A percentile compares a stretch with the other conserved stretches of the same genome.
Evolutionary conservation across 139 green algal genomes (phyloP).

Genomic region (Helicosporidium sp.): DNA sequence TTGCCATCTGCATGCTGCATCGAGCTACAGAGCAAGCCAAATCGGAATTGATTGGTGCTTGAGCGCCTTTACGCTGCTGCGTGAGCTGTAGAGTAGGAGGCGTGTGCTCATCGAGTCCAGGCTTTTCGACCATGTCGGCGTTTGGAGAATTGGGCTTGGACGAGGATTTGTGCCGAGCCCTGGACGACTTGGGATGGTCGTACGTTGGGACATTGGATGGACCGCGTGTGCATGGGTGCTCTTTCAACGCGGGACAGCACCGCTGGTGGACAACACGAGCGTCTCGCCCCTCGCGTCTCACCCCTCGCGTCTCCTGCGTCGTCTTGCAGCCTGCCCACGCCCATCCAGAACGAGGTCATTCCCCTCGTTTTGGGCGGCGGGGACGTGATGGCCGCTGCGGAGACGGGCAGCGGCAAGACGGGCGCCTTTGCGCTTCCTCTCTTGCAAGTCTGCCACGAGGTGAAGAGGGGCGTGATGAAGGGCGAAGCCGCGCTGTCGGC

Average conservation of each 20-base stretch:
- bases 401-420: slow-evolving; percentile 82
- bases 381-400: slow-evolving; percentile 73
- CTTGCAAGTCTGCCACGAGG: slow-evolving; percentile 53
- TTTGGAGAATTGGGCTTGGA: slow-evolving; percentile 53
- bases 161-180: slow-evolving; percentile 39
- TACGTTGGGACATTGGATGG: neutral
- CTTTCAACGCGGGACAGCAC: too few species aligned
- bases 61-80: too few species aligned
- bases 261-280: too few species aligned
- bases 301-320: too few species aligned
- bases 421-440: slow-evolving; percentile 69
- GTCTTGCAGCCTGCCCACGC: slow-evolving; percentile 54
- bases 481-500: neutral
- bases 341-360: slow-evolving; percentile 51
- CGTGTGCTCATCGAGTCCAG: too few species aligned
- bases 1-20: too few species aligned
- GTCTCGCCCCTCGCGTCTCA: too few species aligned
- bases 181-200: slow-evolving; percentile 51
- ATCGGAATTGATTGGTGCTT: too few species aligned
- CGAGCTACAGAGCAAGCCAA: too few species aligned
- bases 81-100: too few species aligned
- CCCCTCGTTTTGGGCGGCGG: slow-evolving; percentile 62
- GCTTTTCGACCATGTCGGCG: slow-evolving; percentile 35
- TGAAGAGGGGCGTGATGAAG: neutral
- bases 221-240: too few species aligned